Conservation (phyloP, 2,329 filamentous ascomycete genomes). For the Grosmannia clavigera region DNA sequence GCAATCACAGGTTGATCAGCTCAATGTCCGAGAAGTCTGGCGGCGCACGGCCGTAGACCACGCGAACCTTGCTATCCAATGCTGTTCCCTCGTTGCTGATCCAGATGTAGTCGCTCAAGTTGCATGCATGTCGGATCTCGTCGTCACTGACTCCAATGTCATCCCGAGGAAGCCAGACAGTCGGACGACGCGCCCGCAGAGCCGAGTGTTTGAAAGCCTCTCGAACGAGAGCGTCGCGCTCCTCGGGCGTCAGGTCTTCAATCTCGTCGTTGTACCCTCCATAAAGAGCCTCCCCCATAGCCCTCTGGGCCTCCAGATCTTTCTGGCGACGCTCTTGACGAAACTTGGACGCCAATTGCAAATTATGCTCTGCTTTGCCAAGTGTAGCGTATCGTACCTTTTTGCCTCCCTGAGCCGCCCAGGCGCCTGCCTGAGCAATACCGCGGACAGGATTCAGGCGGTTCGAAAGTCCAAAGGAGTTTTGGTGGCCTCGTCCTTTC, state of each 20-base stretch:
- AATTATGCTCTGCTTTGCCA: conserved; percentile 26
- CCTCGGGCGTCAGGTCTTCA: conserved; percentile 82
- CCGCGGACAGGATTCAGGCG: conserved; percentile 31
- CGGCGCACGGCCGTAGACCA: conserved; percentile 74
- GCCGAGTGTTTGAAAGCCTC: conserved; percentile 88
- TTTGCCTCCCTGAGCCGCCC: conserved; percentile 36
- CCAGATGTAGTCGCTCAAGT: conserved; percentile 72
- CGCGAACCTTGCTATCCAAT: conserved; percentile 68
- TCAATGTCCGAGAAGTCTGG: conserved; percentile 85
- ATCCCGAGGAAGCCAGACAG: conserved; percentile 89
- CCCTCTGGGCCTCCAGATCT: conserved; percentile 60
- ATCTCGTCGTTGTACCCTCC: conserved; percentile 84
- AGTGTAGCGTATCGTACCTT: conserved; percentile 34
- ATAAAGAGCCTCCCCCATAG: conserved; percentile 71
- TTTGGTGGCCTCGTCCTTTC: conserved; percentile 6
- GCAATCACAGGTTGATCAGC: conserved; percentile 59
- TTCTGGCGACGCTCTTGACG: conserved; percentile 35
- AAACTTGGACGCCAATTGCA: conserved; percentile 34
- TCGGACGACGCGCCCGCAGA: conserved; percentile 69
- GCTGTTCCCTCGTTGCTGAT: conserved; percentile 89
- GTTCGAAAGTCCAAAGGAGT: conserved; percentile 14
- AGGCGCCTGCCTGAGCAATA: conserved; percentile 33
- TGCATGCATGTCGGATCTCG: conserved; percentile 67
- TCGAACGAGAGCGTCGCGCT: conserved; percentile 72
- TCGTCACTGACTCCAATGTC: conserved; percentile 85